A percentile compares a stretch with the other conserved stretches of the same genome.
phyloP scores from a whole-genome alignment of 1,139 yeast species.

The Magnusiomyces ingens region DNA sequence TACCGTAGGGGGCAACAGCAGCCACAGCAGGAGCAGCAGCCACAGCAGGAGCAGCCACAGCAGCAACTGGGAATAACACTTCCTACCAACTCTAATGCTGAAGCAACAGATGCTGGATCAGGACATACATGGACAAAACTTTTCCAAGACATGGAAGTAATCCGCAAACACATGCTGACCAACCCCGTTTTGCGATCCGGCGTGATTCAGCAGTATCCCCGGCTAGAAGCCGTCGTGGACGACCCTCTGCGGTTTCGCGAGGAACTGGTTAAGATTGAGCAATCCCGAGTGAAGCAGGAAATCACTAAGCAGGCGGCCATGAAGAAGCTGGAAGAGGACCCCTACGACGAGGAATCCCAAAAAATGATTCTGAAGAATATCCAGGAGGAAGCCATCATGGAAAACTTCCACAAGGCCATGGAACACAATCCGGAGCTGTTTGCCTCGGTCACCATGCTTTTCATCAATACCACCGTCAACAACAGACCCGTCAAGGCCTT shows the following conservation, averaged over 20 bases:
- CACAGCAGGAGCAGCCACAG: slow-evolving; percentile 18
- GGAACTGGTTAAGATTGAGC: slow-evolving; percentile 36
- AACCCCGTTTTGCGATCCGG: slow-evolving; percentile 31
- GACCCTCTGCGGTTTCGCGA: slow-evolving; percentile 49
- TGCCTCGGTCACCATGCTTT: slow-evolving; percentile 76
- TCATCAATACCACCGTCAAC: slow-evolving; percentile 68
- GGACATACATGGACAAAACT: slow-evolving; percentile 18
- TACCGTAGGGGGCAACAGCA: no score
- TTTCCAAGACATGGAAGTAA: slow-evolving; percentile 29
- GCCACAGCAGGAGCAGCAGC: slow-evolving; percentile 6
- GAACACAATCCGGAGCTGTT: slow-evolving; percentile 90
- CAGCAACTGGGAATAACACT: slow-evolving; percentile 3
- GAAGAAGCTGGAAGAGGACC: slow-evolving; percentile 48
- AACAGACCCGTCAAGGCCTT: slow-evolving; percentile 81
- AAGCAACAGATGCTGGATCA: no score
- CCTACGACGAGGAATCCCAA: slow-evolving; percentile 71
- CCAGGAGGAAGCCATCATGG: slow-evolving; percentile 67
- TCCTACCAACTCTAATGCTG: neutral
- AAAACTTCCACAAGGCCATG: slow-evolving; percentile 69
- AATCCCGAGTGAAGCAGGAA: slow-evolving; percentile 29
- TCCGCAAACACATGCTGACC: slow-evolving; percentile 32
- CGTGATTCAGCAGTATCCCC: slow-evolving; percentile 33
- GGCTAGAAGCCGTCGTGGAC: slow-evolving; percentile 37
- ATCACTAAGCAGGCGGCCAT: slow-evolving; percentile 44
- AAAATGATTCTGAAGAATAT: slow-evolving; percentile 60